These are phyloP conservation scores for Bipolaris oryzae DNA, from an alignment of 2,329 filamentous ascomycete genomes.

Conservation along the genomic window DNA sequence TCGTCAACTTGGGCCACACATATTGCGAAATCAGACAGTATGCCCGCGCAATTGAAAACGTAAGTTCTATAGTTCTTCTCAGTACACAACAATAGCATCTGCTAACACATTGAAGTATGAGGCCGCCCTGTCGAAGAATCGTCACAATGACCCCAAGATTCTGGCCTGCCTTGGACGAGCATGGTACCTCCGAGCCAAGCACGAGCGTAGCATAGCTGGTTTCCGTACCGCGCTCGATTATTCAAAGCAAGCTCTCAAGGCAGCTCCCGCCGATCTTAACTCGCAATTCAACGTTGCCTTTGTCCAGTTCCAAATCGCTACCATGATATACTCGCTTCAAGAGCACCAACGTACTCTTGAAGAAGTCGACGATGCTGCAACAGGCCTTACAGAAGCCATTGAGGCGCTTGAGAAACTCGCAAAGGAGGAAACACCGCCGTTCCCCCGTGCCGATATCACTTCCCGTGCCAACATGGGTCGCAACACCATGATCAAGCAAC, in stretches of 20 bases:
- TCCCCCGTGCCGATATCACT: conserved; percentile 87
- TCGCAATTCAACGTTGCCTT: conserved; percentile 98
- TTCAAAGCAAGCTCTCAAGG: conserved; percentile 71
- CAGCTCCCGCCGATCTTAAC: conserved; percentile 82
- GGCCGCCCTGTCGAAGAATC: conserved; percentile 77
- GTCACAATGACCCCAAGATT: conserved; percentile 77
- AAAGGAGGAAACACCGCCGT: conserved; percentile 72
- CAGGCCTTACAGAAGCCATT: conserved; percentile 86
- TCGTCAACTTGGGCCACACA: conserved; percentile 91
- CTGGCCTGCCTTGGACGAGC: conserved; percentile 86
- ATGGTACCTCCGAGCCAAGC: conserved; percentile 80
- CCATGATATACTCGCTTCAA: conserved; percentile 73
- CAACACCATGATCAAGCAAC: conserved; percentile 91
- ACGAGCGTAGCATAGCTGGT: conserved; percentile 66
- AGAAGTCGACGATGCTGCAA: conserved; percentile 79
- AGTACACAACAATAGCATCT: background rate
- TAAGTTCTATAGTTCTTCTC: conserved; percentile 40
- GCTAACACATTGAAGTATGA: conserved; percentile 68
- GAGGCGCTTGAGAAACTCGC: conserved; percentile 67
- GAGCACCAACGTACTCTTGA: conserved; percentile 78
- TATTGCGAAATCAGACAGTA: conserved; percentile 91
- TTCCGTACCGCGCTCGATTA: conserved; percentile 70
- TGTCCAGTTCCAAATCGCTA: conserved; percentile 92
- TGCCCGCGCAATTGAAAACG: conserved; percentile 85
- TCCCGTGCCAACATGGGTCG: conserved; percentile 96